These are phyloP conservation scores for Simplicillium aogashimaense DNA, from an alignment of 2,329 filamentous ascomycete species.

Conservation along the genomic window DNA sequence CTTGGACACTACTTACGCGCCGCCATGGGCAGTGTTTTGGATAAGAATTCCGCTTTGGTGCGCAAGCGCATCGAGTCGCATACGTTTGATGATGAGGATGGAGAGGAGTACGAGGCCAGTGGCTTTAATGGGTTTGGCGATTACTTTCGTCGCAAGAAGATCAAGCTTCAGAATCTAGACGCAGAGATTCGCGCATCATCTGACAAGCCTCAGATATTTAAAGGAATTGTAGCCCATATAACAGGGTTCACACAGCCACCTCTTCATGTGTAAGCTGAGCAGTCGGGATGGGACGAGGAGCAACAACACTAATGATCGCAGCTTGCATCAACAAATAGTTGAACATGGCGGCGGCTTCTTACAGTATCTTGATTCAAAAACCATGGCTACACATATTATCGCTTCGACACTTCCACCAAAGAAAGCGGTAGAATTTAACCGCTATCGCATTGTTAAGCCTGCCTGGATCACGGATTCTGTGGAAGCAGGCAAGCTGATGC, in stretches of 20 bases:
- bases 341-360: slow-evolving; percentile 89
- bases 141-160: slow-evolving; percentile 91
- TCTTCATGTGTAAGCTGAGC: slow-evolving; percentile 53
- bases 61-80: slow-evolving; percentile 55
- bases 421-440: slow-evolving; percentile 79
- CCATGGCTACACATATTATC: slow-evolving; percentile 90
- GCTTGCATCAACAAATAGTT: slow-evolving; percentile 76
- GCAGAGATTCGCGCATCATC: slow-evolving; percentile 61
- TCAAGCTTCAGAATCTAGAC: slow-evolving; percentile 94
- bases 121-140: slow-evolving; percentile 83
- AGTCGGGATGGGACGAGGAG: not conserved
- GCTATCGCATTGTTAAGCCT: slow-evolving; percentile 87
- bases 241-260: slow-evolving; percentile 96
- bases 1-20: not conserved
- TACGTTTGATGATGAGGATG: slow-evolving; percentile 68
- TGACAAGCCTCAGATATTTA: slow-evolving; percentile 78
- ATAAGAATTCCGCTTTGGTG: slow-evolving; percentile 53
- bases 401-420: slow-evolving; percentile 84
- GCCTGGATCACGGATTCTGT: slow-evolving; percentile 92
- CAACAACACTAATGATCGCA: slow-evolving; percentile 10
- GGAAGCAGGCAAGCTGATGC: slow-evolving; percentile 65
- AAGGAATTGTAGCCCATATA: slow-evolving; percentile 80
- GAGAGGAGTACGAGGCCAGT: slow-evolving; percentile 84
- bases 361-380: slow-evolving; percentile 92
- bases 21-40: slow-evolving; percentile 49